phyloP scores from a whole-genome alignment of 352 stramenopile genomes.

The Peronospora farinosa region DNA sequence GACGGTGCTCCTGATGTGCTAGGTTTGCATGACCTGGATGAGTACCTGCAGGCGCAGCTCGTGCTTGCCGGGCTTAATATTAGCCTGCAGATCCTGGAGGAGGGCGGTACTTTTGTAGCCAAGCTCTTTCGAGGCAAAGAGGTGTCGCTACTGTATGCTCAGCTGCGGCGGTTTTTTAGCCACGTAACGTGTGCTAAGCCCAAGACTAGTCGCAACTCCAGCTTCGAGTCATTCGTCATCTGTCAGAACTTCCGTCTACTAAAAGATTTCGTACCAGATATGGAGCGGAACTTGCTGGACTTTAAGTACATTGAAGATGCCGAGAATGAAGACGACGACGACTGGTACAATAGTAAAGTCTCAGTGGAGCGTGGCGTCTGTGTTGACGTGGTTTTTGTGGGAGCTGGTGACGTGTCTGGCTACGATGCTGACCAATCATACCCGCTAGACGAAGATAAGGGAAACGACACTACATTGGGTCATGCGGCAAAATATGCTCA shows the following conservation, averaged over 20 bases:
- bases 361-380: constrained; percentile 41
- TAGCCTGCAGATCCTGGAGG: constrained; percentile 66
- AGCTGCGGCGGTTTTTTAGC: constrained; percentile 56
- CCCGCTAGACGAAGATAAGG: constrained; percentile 44
- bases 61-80: constrained; percentile 78
- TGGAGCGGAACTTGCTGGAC: constrained; percentile 70
- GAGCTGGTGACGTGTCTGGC: constrained; percentile 70
- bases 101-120: constrained; percentile 70
- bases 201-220: constrained; percentile 80
- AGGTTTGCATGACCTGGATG: constrained; percentile 71
- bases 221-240: constrained; percentile 79
- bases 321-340: constrained; percentile 25
- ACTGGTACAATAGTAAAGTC: constrained; percentile 30
- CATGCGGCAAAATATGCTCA: constrained; percentile 44
- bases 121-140: constrained; percentile 85
- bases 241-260: constrained; percentile 59
- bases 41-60: constrained; percentile 77
- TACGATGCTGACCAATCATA: constrained; percentile 83
- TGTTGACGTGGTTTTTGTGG: constrained; percentile 59
- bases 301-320: constrained; percentile 52
- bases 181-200: constrained; percentile 78
- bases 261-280: constrained; percentile 43
- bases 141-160: constrained; percentile 61
- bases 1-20: constrained; percentile 98
- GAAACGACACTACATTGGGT: not conserved